Conservation (phyloP, 2,329 filamentous ascomycete genomes). For the Aspergillus sp. region DNA sequence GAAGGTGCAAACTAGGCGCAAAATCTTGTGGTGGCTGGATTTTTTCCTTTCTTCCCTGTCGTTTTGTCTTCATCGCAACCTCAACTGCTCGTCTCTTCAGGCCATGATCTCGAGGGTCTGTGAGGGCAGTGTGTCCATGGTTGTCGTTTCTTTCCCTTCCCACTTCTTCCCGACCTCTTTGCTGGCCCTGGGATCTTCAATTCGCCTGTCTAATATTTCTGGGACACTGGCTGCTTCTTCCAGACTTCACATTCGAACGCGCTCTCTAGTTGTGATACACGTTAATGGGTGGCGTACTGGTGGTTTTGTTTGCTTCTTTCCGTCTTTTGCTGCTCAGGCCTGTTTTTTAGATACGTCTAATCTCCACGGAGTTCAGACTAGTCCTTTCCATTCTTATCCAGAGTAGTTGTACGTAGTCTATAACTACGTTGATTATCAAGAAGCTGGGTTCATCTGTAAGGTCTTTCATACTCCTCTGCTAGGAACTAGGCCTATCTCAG, state of each 20-base stretch:
- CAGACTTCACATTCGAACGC: not conserved
- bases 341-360: not conserved
- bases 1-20: slow-evolving; percentile 32
- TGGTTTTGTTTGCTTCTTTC: slow-evolving; percentile 13
- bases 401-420: too few species aligned
- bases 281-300: slow-evolving; percentile 19
- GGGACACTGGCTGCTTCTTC: slow-evolving; percentile 11
- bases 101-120: slow-evolving; percentile 14
- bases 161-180: not conserved
- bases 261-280: too few species aligned
- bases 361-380: not conserved
- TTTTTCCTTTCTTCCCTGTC: slow-evolving; percentile 23
- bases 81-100: slow-evolving; percentile 3
- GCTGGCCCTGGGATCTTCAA: slow-evolving; percentile 8
- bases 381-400: too few species aligned
- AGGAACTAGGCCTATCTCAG: not conserved
- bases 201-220: slow-evolving; percentile 20
- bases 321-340: not conserved
- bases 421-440: too few species aligned
- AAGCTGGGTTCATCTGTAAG: too few species aligned
- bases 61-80: slow-evolving; percentile 16
- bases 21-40: slow-evolving; percentile 25
- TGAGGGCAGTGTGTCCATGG: slow-evolving; percentile 8
- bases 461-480: too few species aligned
- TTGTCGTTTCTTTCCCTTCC: slow-evolving; percentile 6